Conservation (phyloP, 805 yeast species). For the Metschnikowia cubensis region DNA sequence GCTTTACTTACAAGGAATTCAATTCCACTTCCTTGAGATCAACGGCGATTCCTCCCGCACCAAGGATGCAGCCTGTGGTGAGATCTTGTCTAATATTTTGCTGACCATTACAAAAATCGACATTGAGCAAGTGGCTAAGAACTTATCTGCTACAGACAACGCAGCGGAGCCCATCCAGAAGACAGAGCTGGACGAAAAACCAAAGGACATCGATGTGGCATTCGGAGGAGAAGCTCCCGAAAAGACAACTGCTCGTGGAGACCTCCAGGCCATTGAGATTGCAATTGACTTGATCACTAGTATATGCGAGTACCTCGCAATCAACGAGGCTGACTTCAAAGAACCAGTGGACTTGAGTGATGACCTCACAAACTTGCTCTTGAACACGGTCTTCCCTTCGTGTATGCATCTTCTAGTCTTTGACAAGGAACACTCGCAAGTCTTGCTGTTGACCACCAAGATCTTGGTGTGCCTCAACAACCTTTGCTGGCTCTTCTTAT, state of each 20-base stretch:
- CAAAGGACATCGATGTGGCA: slow-evolving; percentile 23
- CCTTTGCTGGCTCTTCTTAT: slow-evolving; percentile 53
- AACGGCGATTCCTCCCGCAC: slow-evolving; percentile 13
- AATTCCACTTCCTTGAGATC: slow-evolving; percentile 39
- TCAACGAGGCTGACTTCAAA: slow-evolving; percentile 23
- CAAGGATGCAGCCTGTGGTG: slow-evolving; percentile 19
- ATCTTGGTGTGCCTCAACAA: slow-evolving; percentile 69
- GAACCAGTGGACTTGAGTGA: slow-evolving; percentile 21
- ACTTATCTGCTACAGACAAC: slow-evolving; percentile 25
- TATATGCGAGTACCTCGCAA: slow-evolving; percentile 53
- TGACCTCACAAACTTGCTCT: slow-evolving; percentile 19
- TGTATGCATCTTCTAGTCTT: slow-evolving; percentile 39
- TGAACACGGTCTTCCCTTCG: slow-evolving; percentile 21
- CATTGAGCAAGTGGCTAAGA: slow-evolving; percentile 14
- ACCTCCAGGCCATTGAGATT: slow-evolving; percentile 62
- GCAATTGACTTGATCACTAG: slow-evolving; percentile 76
- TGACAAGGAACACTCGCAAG: slow-evolving; percentile 25
- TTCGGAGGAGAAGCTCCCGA: slow-evolving; percentile 29
- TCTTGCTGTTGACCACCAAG: slow-evolving; percentile 45
- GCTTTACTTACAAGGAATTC: slow-evolving; percentile 40
- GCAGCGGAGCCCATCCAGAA: slow-evolving; percentile 34
- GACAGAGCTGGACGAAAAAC: slow-evolving; percentile 12
- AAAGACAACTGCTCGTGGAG: slow-evolving; percentile 44
- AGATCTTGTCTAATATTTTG: slow-evolving; percentile 22
- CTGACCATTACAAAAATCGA: slow-evolving; percentile 26